phyloP scores from a whole-genome alignment of 1,139 yeast genomes.

The Suhomyces maxii region DNA sequence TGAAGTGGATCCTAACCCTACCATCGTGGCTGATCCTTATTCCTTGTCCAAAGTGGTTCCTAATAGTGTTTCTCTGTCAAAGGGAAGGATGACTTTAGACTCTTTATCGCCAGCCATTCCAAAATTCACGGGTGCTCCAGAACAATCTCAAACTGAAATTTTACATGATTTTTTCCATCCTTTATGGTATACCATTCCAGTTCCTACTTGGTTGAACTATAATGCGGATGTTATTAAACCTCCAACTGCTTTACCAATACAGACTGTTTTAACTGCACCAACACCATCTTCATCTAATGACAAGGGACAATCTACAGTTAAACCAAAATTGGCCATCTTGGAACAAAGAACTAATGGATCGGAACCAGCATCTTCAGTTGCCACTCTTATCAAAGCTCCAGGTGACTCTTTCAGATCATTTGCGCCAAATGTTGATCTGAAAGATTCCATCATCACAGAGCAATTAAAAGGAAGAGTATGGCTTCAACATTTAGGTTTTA shows the following conservation, averaged over 20 bases:
- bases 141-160: conserved; percentile 64
- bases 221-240: conserved; percentile 24
- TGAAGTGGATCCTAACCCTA: conserved; percentile 63
- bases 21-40: conserved; percentile 60
- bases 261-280: conserved; percentile 5
- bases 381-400: conserved; percentile 13
- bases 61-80: conserved; percentile 29
- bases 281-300: conserved; percentile 4
- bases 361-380: conserved; percentile 12
- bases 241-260: conserved; percentile 10
- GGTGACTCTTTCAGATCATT: conserved; percentile 63
- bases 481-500: conserved; percentile 72
- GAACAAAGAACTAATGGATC: conserved; percentile 13
- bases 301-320: conserved; percentile 5
- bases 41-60: conserved; percentile 62
- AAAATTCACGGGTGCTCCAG: conserved; percentile 60
- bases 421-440: conserved; percentile 78
- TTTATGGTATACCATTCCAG: conserved; percentile 78
- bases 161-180: conserved; percentile 79
- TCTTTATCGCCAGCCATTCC: conserved; percentile 47
- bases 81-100: conserved; percentile 45
- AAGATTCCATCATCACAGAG: conserved; percentile 63
- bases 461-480: conserved; percentile 69
- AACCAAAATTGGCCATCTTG: conserved; percentile 16
- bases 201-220: conserved; percentile 78